A percentile compares a stretch with the other conserved stretches of the same genome.
Conservation (phyloP, 805 yeast species). For the Metschnikowia kofuensis region DNA sequence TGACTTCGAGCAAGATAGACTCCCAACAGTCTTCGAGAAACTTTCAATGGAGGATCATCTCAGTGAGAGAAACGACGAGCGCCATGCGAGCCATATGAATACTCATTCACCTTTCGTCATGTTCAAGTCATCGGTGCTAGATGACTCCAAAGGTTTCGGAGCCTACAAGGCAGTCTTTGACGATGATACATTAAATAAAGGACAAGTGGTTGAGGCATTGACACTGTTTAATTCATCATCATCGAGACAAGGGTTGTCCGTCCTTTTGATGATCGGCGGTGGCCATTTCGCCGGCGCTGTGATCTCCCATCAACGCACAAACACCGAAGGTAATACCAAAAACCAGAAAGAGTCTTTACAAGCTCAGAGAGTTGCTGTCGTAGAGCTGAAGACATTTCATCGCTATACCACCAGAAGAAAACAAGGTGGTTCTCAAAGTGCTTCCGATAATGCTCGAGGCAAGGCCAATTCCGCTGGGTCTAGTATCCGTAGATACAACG, state of each 20-base stretch:
- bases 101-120: constrained; percentile 69
- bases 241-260: constrained; percentile 46
- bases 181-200: constrained; percentile 28
- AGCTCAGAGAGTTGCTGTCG: constrained; percentile 60
- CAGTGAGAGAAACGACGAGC: constrained; percentile 27
- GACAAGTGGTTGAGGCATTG: constrained; percentile 43
- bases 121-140: constrained; percentile 49
- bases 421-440: constrained; percentile 96
- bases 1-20: constrained; percentile 19
- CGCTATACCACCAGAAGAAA: constrained; percentile 94
- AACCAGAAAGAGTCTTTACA: constrained; percentile 46
- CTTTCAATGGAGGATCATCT: constrained; percentile 18
- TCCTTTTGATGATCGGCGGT: constrained; percentile 91
- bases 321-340: constrained; percentile 54
- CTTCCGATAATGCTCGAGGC: constrained; percentile 88
- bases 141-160: constrained; percentile 53
- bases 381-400: constrained; percentile 84
- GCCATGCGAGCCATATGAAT: constrained; percentile 50
- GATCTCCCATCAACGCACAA: constrained; percentile 63
- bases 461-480: constrained; percentile 97
- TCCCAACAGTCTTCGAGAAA: constrained; percentile 22
- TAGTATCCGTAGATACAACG: constrained; percentile 82
- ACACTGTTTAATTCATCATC: constrained; percentile 21
- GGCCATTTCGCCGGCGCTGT: constrained; percentile 98
- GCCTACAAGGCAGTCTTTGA: constrained; percentile 64